phyloP scores from a whole-genome alignment of 148 eudicot genomes.

The Nepenthes gracilis region DNA sequence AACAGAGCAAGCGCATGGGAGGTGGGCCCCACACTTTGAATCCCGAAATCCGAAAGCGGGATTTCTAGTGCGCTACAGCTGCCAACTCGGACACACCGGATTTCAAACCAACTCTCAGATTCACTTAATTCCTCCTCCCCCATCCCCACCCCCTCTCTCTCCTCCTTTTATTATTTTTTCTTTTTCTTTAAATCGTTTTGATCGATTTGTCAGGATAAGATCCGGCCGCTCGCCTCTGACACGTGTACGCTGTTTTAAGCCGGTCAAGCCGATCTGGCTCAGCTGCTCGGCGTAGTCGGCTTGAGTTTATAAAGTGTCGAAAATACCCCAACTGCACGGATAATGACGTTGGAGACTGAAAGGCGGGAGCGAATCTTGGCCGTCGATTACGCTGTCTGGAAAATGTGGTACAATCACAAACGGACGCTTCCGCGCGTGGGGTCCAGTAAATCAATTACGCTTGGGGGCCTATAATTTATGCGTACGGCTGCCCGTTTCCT shows the following conservation, averaged over 20 bases:
- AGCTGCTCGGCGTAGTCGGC: constrained; percentile 1
- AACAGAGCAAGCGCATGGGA: constrained; percentile 1
- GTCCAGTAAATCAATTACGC: background rate
- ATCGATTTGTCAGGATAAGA: constrained; percentile 33
- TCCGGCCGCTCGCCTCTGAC: constrained; percentile 42
- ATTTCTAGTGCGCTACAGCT: constrained; percentile 37
- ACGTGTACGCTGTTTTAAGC: constrained; percentile 28
- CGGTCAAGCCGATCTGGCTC: background rate
- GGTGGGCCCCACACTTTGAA: constrained; percentile 15
- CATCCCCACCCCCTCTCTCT: background rate
- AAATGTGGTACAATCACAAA: background rate
- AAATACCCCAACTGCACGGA: constrained; percentile 1
- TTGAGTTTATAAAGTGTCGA: constrained; percentile 3
- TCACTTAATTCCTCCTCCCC: background rate
- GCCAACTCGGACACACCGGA: constrained; percentile 4
- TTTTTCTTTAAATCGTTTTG: background rate
- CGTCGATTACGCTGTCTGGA: constrained; percentile 25
- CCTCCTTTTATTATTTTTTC: background rate
- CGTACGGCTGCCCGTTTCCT: too few relatives aligned
- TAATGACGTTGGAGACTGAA: constrained; percentile 7
- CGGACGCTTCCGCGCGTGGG: background rate
- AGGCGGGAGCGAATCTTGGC: constrained; percentile 29
- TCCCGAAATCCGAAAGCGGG: constrained; percentile 10
- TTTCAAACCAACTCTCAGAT: background rate
- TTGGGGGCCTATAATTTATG: too few relatives aligned